Evolutionary conservation across 257 asterid genomes (phyloP).

Genomic region (Paraleonurus japonicus): DNA sequence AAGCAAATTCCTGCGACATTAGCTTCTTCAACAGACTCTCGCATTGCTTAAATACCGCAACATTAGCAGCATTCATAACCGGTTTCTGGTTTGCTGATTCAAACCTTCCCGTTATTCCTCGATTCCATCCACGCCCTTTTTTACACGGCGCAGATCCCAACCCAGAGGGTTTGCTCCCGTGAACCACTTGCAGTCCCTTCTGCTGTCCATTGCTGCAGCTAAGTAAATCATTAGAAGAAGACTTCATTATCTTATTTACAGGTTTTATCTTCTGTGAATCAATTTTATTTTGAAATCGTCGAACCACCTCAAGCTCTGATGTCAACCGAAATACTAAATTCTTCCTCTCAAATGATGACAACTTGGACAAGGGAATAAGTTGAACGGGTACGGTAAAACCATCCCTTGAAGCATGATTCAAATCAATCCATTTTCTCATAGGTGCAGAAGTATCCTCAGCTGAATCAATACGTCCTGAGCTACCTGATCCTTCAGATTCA

Average conservation of each 20-base stretch:
- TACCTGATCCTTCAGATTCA: slow-evolving; percentile 76
- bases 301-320: slow-evolving; percentile 73
- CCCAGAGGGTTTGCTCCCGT: slow-evolving; percentile 40
- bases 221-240: slow-evolving; percentile 53
- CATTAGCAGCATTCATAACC: slow-evolving; percentile 32
- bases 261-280: slow-evolving; percentile 38
- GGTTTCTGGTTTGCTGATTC: slow-evolving; percentile 36
- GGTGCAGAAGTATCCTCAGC: slow-evolving; percentile 48
- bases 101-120: slow-evolving; percentile 64
- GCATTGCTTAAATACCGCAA: slow-evolving; percentile 55
- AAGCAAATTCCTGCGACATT: slow-evolving; percentile 55
- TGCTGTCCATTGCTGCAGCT: slow-evolving; percentile 42
- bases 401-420: slow-evolving; percentile 67
- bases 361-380: slow-evolving; percentile 48
- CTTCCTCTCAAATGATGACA: slow-evolving; percentile 61
- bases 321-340: slow-evolving; percentile 50
- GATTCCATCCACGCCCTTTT: slow-evolving; percentile 53
- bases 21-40: slow-evolving; percentile 68
- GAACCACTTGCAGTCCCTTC: slow-evolving; percentile 39
- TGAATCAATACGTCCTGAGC: slow-evolving; percentile 52
- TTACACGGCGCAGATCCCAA: slow-evolving; percentile 35
- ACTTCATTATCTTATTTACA: slow-evolving; percentile 39
- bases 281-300: slow-evolving; percentile 47
- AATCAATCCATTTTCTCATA: slow-evolving; percentile 66
- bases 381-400: slow-evolving; percentile 75